phyloP scores from a whole-genome alignment of 2,329 filamentous ascomycete genomes.

The Hortaea sp. region DNA sequence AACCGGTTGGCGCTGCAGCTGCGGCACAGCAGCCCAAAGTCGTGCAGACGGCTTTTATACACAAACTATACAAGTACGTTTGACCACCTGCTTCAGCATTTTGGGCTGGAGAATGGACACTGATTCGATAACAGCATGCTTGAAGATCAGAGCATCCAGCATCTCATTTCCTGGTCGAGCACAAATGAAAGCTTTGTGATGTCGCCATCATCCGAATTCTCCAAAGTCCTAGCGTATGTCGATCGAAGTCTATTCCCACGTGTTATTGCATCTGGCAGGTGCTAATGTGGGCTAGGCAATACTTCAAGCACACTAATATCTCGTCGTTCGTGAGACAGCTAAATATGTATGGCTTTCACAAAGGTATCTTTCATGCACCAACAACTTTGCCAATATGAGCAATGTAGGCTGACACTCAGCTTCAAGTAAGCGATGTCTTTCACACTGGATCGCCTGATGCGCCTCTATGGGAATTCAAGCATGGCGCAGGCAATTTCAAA shows the following conservation, averaged over 20 bases:
- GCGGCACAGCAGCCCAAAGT: slow-evolving; percentile 91
- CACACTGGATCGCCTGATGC: slow-evolving; percentile 90
- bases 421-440: slow-evolving; percentile 88
- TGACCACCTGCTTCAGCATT: slow-evolving; percentile 1
- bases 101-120: background rate
- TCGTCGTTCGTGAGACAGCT: slow-evolving; percentile 95
- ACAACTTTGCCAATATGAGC: background rate
- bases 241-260: slow-evolving; percentile 17
- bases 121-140: slow-evolving; percentile 61
- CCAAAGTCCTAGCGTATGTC: slow-evolving; percentile 89
- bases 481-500: slow-evolving; percentile 95
- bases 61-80: slow-evolving; percentile 92
- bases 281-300: slow-evolving; percentile 55
- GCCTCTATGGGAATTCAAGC: slow-evolving; percentile 96
- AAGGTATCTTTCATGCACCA: slow-evolving; percentile 50
- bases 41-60: slow-evolving; percentile 96
- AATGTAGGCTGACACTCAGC: background rate
- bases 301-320: slow-evolving; percentile 99
- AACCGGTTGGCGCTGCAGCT: slow-evolving; percentile 49
- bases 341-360: slow-evolving; percentile 99
- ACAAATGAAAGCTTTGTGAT: slow-evolving; percentile 97
- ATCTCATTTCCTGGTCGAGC: slow-evolving; percentile 91
- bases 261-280: slow-evolving; percentile 9
- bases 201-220: slow-evolving; percentile 94
- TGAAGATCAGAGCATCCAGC: slow-evolving; percentile 84